phyloP scores from a whole-genome alignment of 2,329 filamentous ascomycete species.

The Pseudodiploospora longispora region DNA sequence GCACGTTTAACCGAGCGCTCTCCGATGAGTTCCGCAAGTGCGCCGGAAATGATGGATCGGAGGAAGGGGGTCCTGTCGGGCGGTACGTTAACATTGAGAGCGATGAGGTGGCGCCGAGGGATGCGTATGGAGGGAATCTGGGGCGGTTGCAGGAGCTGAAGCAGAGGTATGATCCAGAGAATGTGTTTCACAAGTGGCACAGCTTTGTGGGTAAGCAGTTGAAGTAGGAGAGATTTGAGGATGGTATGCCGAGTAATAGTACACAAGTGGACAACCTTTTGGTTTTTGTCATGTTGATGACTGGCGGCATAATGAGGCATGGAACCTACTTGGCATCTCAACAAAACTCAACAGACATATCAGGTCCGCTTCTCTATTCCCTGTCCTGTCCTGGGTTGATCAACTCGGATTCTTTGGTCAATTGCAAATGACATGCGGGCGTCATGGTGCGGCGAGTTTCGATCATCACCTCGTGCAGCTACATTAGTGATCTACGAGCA shows the following conservation, averaged over 20 bases:
- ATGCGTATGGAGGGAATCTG: constrained; percentile 23
- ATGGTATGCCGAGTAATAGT: too few species aligned
- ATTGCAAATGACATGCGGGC: too few species aligned
- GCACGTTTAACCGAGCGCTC: background rate
- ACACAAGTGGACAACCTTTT: too few species aligned
- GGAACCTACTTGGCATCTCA: too few species aligned
- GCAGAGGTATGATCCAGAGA: constrained; percentile 23
- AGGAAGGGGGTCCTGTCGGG: background rate
- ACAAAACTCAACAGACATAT: too few species aligned
- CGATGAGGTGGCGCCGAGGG: background rate
- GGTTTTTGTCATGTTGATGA: background rate
- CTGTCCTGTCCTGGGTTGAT: too few species aligned
- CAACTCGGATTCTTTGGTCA: too few species aligned
- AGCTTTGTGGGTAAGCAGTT: background rate
- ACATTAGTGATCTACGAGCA: too few species aligned
- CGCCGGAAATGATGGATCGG: background rate
- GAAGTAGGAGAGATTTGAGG: constrained; percentile 3
- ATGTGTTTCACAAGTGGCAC: constrained; percentile 26
- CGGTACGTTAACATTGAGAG: background rate
- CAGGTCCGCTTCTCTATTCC: too few species aligned
- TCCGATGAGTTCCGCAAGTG: background rate
- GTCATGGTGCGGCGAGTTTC: too few species aligned
- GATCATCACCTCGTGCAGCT: too few species aligned
- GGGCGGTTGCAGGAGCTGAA: constrained; percentile 23
- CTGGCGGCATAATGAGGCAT: too few species aligned